Percentiles rank a stretch among this genome's conserved stretches.
These are phyloP conservation scores for Psophocarpus tetragonolobus DNA, from an alignment of 306 rosid genomes.

Conservation along the genomic window DNA sequence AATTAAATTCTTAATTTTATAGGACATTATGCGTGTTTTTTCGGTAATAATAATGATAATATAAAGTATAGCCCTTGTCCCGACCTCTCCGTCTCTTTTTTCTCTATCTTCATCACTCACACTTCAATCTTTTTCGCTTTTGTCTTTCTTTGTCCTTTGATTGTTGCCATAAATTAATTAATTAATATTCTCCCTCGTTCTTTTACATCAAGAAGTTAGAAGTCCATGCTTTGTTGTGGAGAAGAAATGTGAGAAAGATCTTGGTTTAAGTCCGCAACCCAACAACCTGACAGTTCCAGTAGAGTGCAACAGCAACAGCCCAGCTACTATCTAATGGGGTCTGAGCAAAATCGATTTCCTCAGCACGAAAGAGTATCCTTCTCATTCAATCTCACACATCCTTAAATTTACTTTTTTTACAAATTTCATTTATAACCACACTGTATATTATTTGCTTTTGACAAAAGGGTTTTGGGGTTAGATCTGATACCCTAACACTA, in stretches of 20 bases:
- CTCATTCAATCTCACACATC: constrained; percentile 18
- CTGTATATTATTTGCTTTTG: background rate
- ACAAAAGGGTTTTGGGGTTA: constrained; percentile 37
- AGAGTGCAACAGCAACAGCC: constrained; percentile 1
- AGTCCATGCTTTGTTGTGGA: constrained; percentile 43
- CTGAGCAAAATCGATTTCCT: constrained; percentile 92
- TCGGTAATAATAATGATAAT: background rate
- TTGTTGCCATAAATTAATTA: constrained; percentile 39
- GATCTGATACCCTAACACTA: constrained; percentile 56
- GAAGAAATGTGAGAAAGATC: constrained; percentile 50
- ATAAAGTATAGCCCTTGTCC: constrained; percentile 23
- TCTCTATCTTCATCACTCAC: constrained; percentile 46
- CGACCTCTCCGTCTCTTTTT: constrained; percentile 29
- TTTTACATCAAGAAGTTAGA: constrained; percentile 37
- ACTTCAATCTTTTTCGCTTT: constrained; percentile 59
- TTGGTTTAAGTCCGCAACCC: constrained; percentile 27
- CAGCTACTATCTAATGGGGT: constrained; percentile 60
- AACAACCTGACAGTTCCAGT: constrained; percentile 26
- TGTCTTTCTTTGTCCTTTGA: constrained; percentile 84
- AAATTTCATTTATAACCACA: constrained; percentile 1
- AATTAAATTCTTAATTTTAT: background rate
- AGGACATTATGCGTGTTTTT: background rate
- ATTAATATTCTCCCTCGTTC: constrained; percentile 38
- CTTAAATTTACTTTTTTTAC: background rate
- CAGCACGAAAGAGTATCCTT: constrained; percentile 78